Conservation (phyloP, 495 filamentous ascomycete species). For the Rostrohypoxylon terebratum region DNA sequence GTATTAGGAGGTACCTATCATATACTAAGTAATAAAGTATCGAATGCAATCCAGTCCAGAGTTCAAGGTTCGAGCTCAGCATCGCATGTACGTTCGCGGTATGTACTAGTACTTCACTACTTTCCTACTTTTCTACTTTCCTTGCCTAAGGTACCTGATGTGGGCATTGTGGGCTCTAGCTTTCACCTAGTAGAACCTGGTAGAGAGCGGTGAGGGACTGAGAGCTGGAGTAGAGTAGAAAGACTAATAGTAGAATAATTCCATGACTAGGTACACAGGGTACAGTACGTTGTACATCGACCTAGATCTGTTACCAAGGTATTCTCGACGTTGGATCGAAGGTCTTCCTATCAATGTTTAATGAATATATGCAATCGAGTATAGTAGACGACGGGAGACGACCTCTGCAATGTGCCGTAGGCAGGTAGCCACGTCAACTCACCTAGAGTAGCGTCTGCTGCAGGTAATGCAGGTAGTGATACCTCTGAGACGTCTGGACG, state of each 20-base stretch:
- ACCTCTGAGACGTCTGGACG: not conserved
- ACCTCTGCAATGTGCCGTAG: constrained; percentile 31
- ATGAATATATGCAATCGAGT: constrained; percentile 27
- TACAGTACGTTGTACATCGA: too few relatives aligned
- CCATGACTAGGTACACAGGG: constrained; percentile 17
- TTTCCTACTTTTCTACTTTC: too few relatives aligned
- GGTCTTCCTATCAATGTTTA: constrained; percentile 21
- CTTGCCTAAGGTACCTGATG: constrained; percentile 13
- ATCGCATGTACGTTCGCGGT: too few relatives aligned
- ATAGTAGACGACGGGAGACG: constrained; percentile 1
- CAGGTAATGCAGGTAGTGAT: constrained; percentile 33
- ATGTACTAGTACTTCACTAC: constrained; percentile 13
- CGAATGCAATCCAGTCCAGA: constrained; percentile 11
- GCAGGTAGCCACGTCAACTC: constrained; percentile 43
- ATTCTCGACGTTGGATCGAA: constrained; percentile 11
- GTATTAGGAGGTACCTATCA: constrained; percentile 16
- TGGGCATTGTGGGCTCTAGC: too few relatives aligned
- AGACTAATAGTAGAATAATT: constrained; percentile 21
- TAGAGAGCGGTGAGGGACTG: constrained; percentile 38
- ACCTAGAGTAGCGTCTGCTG: constrained; percentile 33
- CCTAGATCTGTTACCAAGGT: not conserved
- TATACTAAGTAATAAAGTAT: too few relatives aligned
- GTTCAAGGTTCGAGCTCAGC: constrained; percentile 10
- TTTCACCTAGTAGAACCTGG: constrained; percentile 27
- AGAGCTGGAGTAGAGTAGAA: too few relatives aligned